Conservation (phyloP, 2,329 filamentous ascomycete genomes). For the Scytalidium lignicola region DNA sequence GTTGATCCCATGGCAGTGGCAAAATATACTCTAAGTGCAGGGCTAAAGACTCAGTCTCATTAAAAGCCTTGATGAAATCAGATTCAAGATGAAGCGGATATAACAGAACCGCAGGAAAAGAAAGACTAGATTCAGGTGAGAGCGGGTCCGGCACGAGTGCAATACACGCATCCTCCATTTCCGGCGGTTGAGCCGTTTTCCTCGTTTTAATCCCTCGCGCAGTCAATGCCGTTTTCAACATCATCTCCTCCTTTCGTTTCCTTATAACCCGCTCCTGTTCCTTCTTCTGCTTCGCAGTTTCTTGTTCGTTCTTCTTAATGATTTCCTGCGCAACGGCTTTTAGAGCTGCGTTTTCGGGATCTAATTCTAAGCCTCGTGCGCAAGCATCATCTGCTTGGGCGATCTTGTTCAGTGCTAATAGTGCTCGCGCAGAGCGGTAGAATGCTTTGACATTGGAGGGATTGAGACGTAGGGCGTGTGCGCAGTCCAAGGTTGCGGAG, state of each 20-base stretch:
- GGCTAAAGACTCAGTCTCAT: conserved; percentile 67
- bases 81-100: conserved; percentile 79
- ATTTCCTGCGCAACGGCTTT: conserved; percentile 59
- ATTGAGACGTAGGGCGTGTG: conserved; percentile 72
- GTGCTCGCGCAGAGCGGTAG: conserved; percentile 76
- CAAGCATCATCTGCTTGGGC: conserved; percentile 77
- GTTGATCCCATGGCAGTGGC: conserved; percentile 78
- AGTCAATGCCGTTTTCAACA: conserved; percentile 60
- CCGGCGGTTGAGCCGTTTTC: conserved; percentile 66
- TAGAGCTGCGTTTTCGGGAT: conserved; percentile 64
- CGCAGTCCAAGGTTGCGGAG: conserved; percentile 80
- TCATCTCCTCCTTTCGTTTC: conserved; percentile 49
- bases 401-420: conserved; percentile 73
- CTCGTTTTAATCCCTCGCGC: conserved; percentile 67
- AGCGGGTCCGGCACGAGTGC: conserved; percentile 66
- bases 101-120: conserved; percentile 75
- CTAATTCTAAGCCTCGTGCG: conserved; percentile 66
- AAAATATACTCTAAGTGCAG: conserved; percentile 84
- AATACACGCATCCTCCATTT: conserved; percentile 80
- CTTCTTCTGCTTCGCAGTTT: conserved; percentile 50
- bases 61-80: conserved; percentile 86
- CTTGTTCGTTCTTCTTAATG: conserved; percentile 46
- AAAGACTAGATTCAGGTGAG: conserved; percentile 65
- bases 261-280: conserved; percentile 52
- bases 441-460: conserved; percentile 80